phyloP scores from a whole-genome alignment of 352 stramenopile species.

The Pythium plurisporium region DNA sequence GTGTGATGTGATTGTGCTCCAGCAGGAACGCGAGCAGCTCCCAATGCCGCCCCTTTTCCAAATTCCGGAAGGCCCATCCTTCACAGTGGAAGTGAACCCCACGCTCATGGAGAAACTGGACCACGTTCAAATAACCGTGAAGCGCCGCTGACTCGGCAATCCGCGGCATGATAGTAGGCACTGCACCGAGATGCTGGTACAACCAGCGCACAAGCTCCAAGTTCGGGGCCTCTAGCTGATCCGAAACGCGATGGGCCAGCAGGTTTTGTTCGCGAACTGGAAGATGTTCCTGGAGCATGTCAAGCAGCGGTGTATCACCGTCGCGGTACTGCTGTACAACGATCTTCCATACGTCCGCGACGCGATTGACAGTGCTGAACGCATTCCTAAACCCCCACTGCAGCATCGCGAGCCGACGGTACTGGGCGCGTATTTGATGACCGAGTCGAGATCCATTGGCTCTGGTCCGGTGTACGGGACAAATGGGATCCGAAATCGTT shows the following conservation, averaged over 20 bases:
- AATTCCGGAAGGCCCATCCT: too few relatives aligned
- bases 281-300: neutral
- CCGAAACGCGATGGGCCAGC: too few relatives aligned
- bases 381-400: neutral
- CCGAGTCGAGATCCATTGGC: too few relatives aligned
- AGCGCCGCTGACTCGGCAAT: too few relatives aligned
- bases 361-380: neutral
- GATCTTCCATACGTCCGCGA: neutral
- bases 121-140: neutral
- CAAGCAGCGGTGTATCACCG: neutral
- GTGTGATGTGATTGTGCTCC: neutral
- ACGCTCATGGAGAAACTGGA: neutral
- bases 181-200: neutral
- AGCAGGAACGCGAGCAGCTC: neutral
- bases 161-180: neutral
- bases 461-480: too few relatives aligned
- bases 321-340: neutral
- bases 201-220: neutral
- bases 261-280: neutral
- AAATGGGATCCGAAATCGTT: too few relatives aligned
- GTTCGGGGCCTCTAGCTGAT: neutral
- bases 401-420: neutral
- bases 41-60: neutral
- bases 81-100: neutral
- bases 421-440: neutral